phyloP scores from a whole-genome alignment of 2,329 filamentous ascomycete genomes.

The Ciborinia camelliae region DNA sequence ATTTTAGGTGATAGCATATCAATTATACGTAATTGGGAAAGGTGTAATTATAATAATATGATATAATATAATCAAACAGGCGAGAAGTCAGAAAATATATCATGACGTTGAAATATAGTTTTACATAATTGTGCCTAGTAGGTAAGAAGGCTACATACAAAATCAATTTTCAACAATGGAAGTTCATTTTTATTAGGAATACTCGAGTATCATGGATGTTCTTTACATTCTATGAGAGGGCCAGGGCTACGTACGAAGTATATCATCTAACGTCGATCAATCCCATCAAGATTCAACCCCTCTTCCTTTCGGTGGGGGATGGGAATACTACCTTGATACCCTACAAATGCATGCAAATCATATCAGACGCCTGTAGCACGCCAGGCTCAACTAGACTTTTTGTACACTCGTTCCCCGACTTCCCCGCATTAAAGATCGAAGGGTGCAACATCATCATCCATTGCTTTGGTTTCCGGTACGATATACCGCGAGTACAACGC shows the following conservation, averaged over 20 bases:
- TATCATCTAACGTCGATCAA: not conserved
- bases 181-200: too few species aligned
- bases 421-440: not conserved
- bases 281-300: not conserved
- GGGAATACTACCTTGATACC: not conserved
- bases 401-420: not conserved
- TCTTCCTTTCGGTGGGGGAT: not conserved
- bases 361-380: not conserved
- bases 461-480: constrained; percentile 8
- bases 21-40: not conserved
- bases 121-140: constrained; percentile 1
- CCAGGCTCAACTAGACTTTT: not conserved
- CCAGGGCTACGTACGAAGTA: not conserved
- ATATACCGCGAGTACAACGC: constrained; percentile 9
- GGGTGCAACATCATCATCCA: not conserved
- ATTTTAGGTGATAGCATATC: not conserved
- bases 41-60: too few species aligned
- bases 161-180: too few species aligned
- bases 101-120: too few species aligned
- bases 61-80: too few species aligned
- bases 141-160: not conserved
- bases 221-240: not conserved
- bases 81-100: not conserved
- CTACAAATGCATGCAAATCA: not conserved
- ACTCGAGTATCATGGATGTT: too few species aligned